Evolutionary conservation across 2,329 filamentous ascomycete species (phyloP).

Genomic region (Xylariaceae sp.): DNA sequence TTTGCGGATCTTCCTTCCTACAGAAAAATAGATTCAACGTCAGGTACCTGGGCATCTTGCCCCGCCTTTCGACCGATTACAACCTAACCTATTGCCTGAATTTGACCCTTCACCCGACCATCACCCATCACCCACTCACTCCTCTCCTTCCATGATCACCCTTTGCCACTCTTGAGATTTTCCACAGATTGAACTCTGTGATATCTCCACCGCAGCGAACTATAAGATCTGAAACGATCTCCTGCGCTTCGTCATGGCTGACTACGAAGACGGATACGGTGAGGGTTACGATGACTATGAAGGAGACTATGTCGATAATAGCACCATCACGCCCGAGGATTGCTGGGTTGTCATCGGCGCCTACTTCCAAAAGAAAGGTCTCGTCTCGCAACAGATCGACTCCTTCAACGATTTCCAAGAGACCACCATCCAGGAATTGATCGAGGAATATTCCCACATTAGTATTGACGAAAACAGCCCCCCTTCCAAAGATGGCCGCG

Average conservation of each 20-base stretch:
- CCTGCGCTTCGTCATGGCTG: slow-evolving; percentile 47
- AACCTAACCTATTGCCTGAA: no score
- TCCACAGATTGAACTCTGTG: background rate
- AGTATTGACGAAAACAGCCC: slow-evolving; percentile 93
- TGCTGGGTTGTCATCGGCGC: slow-evolving; percentile 98
- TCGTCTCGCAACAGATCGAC: slow-evolving; percentile 96
- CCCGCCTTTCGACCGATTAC: background rate
- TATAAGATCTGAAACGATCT: background rate
- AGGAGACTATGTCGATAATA: slow-evolving; percentile 67
- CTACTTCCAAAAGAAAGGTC: slow-evolving; percentile 94
- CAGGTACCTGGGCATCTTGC: background rate
- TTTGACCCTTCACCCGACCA: background rate
- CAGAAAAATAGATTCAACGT: background rate
- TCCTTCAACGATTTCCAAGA: slow-evolving; percentile 98
- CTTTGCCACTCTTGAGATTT: slow-evolving; percentile 1
- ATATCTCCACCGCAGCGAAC: background rate
- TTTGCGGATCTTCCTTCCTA: background rate
- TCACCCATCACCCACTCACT: no score
- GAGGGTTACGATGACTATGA: slow-evolving; percentile 72
- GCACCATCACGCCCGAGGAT: slow-evolving; percentile 89
- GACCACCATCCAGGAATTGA: slow-evolving; percentile 90
- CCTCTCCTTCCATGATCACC: slow-evolving; percentile 5
- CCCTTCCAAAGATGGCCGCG: slow-evolving; percentile 69
- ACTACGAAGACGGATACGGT: slow-evolving; percentile 48
- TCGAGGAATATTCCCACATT: slow-evolving; percentile 87